Evolutionary conservation across 2,329 filamentous ascomycete genomes (phyloP).

Genomic region (Stagonosporopsis vannaccii): DNA sequence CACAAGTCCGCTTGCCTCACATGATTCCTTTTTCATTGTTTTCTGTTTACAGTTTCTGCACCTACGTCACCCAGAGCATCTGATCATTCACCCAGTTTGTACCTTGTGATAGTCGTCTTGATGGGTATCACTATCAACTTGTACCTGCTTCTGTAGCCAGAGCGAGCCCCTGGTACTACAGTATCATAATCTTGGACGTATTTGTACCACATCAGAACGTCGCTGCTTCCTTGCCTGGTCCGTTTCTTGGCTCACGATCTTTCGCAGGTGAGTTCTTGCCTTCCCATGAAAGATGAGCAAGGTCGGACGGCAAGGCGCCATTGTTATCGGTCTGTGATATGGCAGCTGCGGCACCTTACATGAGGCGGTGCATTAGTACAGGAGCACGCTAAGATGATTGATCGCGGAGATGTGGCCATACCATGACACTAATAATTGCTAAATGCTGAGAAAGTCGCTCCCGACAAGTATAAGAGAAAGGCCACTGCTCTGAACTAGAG

Average conservation of each 20-base stretch:
- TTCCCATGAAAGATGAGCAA: constrained; percentile 1
- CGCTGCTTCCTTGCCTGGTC: constrained; percentile 21
- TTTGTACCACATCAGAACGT: constrained; percentile 20
- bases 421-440: background rate
- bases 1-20: constrained; percentile 18
- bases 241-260: constrained; percentile 1
- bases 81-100: constrained; percentile 6
- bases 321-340: constrained; percentile 7
- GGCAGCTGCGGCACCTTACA: constrained; percentile 19
- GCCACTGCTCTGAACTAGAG: background rate
- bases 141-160: constrained; percentile 26
- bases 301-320: constrained; percentile 15
- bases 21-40: constrained; percentile 6
- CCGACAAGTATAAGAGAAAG: constrained; percentile 11
- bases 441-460: background rate
- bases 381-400: constrained; percentile 4
- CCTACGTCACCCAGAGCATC: background rate
- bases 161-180: constrained; percentile 22
- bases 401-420: constrained; percentile 4
- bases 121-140: constrained; percentile 20
- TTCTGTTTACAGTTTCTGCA: too few species aligned
- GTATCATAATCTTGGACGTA: constrained; percentile 14
- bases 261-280: background rate
- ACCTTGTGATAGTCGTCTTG: constrained; percentile 15
- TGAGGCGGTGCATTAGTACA: constrained; percentile 24